phyloP scores from a whole-genome alignment of 176 grass and related monocot species.

The Raddia guianensis region DNA sequence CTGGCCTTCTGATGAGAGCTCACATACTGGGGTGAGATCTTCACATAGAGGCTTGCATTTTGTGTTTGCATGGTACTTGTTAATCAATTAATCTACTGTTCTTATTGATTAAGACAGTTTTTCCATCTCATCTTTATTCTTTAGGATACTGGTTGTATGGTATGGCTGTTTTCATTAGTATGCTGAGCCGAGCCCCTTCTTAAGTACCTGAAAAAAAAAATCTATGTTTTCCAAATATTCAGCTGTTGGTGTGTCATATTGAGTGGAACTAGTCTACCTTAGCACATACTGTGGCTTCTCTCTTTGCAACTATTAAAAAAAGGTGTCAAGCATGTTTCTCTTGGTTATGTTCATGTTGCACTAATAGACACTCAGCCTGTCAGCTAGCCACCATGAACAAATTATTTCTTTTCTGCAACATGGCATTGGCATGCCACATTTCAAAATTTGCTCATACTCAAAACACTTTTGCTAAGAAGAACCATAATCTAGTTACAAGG shows the following conservation, averaged over 20 bases:
- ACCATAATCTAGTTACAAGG: slow-evolving; percentile 17
- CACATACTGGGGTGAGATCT: slow-evolving; percentile 55
- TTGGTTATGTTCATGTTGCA: neutral
- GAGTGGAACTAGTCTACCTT: neutral
- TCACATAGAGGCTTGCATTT: slow-evolving; percentile 13
- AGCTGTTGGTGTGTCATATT: neutral
- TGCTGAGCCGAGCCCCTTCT: neutral
- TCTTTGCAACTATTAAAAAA: slow-evolving; percentile 16
- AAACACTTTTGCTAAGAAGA: slow-evolving; percentile 10
- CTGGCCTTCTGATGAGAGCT: slow-evolving; percentile 80
- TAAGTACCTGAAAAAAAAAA: too few relatives aligned
- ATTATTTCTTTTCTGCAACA: slow-evolving; percentile 10
- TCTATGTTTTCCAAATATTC: slow-evolving; percentile 7
- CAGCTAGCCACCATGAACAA: neutral
- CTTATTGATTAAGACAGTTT: slow-evolving; percentile 16
- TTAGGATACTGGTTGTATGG: slow-evolving; percentile 20
- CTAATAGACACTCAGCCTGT: neutral
- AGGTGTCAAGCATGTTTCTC: neutral
- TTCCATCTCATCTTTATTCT: slow-evolving; percentile 31
- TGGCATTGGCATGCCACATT: neutral
- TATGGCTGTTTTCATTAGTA: slow-evolving; percentile 15
- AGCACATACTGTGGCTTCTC: neutral
- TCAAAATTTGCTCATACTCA: slow-evolving; percentile 7
- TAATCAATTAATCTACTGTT: slow-evolving; percentile 1
- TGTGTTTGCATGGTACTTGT: slow-evolving; percentile 32